Percentiles rank a stretch among this genome's conserved stretches.
These are phyloP conservation scores for Triticum timopheevii DNA, from an alignment of 176 grass and related monocot species.

Conservation along the genomic window DNA sequence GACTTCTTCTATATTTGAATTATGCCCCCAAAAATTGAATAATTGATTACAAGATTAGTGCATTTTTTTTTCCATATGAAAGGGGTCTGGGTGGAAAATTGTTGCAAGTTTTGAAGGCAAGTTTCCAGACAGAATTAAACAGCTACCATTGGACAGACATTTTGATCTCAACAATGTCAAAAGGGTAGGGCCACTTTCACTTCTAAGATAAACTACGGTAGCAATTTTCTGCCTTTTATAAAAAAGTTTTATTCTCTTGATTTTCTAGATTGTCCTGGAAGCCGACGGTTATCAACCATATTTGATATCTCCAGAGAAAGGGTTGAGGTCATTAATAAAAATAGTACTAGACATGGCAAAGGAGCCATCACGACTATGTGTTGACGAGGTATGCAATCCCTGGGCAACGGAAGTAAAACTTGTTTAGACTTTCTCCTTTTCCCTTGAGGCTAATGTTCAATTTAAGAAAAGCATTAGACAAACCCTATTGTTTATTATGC, in stretches of 20 bases:
- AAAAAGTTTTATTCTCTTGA: conserved; percentile 13
- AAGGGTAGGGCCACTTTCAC: conserved; percentile 48
- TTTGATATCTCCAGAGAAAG: conserved; percentile 96
- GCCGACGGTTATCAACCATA: conserved; percentile 96
- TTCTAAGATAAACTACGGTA: conserved; percentile 11
- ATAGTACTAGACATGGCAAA: conserved; percentile 94
- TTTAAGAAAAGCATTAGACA: background rate
- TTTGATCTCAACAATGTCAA: conserved; percentile 94
- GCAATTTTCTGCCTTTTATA: background rate
- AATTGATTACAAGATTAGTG: background rate
- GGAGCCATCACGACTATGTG: conserved; percentile 87
- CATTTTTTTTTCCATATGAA: conserved; percentile 35
- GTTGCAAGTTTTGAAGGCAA: conserved; percentile 96
- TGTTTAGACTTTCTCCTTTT: background rate
- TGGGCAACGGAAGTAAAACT: background rate
- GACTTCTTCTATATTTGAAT: conserved; percentile 14
- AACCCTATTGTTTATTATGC: background rate
- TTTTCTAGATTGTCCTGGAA: conserved; percentile 86
- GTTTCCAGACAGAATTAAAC: conserved; percentile 90
- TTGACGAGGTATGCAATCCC: conserved; percentile 63
- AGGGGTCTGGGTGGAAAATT: conserved; percentile 93
- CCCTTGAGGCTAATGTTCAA: background rate
- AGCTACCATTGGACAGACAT: conserved; percentile 82
- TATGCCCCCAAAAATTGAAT: background rate
- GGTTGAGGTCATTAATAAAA: conserved; percentile 92